Evolutionary conservation across 2,329 filamentous ascomycete species (phyloP).

Genomic region (Fusarium sp.): DNA sequence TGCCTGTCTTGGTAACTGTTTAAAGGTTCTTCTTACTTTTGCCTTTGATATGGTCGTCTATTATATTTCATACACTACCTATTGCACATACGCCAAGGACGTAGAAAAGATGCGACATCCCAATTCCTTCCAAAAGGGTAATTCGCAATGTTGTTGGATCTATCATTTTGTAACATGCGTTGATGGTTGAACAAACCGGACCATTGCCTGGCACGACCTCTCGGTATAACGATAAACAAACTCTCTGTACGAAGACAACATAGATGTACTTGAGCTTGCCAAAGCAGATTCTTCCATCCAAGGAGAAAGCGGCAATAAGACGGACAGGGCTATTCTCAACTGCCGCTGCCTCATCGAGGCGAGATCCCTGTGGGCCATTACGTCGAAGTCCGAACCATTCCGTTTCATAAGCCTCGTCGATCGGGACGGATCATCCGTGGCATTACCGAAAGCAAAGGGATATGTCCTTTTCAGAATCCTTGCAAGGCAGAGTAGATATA

Average conservation of each 20-base stretch:
- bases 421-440: neutral
- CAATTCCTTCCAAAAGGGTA: no score
- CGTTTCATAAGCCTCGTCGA: neutral
- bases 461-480: neutral
- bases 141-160: no score
- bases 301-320: neutral
- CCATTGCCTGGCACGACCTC: no score
- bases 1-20: no score
- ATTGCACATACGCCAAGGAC: no score
- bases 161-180: no score
- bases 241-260: neutral
- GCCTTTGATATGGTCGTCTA: no score
- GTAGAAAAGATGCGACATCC: no score
- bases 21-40: no score
- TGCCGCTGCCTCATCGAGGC: neutral
- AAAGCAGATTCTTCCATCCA: neutral
- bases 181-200: no score
- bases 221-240: no score
- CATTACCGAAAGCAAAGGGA: neutral
- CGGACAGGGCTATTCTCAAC: neutral
- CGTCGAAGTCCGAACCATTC: neutral
- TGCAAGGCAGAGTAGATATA: neutral
- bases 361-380: neutral
- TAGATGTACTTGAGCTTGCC: neutral
- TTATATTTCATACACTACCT: no score